Evolutionary conservation across 495 filamentous ascomycete genomes (phyloP).

Genomic region (Daldinia bambusicola): DNA sequence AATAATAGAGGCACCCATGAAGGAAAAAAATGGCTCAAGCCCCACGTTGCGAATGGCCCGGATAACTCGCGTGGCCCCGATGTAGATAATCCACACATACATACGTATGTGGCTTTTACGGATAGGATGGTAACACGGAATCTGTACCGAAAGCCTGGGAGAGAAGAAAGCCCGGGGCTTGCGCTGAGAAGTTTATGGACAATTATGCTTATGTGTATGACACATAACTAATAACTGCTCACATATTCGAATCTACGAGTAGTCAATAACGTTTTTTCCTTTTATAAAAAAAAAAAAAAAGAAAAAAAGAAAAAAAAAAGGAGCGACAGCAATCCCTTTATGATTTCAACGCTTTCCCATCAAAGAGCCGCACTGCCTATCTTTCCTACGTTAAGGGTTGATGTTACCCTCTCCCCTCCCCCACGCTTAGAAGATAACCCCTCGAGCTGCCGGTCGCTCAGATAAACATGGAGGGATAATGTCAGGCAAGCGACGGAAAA

Average conservation of each 20-base stretch:
- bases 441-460: slow-evolving; percentile 25
- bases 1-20: not conserved
- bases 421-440: slow-evolving; percentile 21
- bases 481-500: slow-evolving; percentile 14
- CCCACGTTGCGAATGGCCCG: not conserved
- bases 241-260: slow-evolving; percentile 4
- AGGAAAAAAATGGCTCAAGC: not conserved
- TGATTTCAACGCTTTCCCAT: slow-evolving; percentile 14
- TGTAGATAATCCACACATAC: not conserved
- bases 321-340: slow-evolving; percentile 3
- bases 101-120: slow-evolving; percentile 30
- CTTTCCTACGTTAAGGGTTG: slow-evolving; percentile 29
- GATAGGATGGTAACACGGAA: slow-evolving; percentile 26
- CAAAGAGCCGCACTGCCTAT: slow-evolving; percentile 40
- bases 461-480: slow-evolving; percentile 31
- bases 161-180: slow-evolving; percentile 27
- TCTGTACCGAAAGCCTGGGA: slow-evolving; percentile 32
- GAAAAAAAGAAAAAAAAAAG: slow-evolving; percentile 14
- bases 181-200: not conserved
- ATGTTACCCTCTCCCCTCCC: slow-evolving; percentile 43
- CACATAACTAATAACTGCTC: not conserved
- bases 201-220: not conserved
- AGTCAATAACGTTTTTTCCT: too few relatives aligned
- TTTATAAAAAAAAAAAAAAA: slow-evolving; percentile 20
- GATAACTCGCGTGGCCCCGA: not conserved